These are phyloP conservation scores for Saccharomyces paradoxus DNA, from an alignment of 805 yeast genomes.

Conservation along the genomic window DNA sequence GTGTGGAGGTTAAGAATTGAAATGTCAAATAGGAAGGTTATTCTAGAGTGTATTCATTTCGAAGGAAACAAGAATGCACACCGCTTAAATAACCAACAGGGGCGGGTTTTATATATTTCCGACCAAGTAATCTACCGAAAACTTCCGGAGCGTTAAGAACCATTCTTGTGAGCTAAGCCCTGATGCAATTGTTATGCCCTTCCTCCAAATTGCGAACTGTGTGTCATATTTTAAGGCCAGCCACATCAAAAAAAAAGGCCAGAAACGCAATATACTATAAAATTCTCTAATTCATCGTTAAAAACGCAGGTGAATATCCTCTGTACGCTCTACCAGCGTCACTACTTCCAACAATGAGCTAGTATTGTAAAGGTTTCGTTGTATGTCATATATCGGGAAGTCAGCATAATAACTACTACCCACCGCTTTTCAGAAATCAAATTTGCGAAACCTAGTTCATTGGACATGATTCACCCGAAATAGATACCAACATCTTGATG, in stretches of 20 bases:
- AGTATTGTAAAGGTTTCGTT: background rate
- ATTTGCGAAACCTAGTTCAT: too few relatives aligned
- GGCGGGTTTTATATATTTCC: constrained; percentile 9
- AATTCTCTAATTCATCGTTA: constrained; percentile 7
- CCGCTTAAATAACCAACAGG: background rate
- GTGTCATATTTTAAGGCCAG: background rate
- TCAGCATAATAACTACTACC: too few relatives aligned
- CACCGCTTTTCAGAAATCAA: too few relatives aligned
- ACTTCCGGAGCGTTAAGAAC: constrained; percentile 3
- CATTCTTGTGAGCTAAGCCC: constrained; percentile 1
- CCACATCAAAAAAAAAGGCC: background rate
- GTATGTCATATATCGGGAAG: too few relatives aligned
- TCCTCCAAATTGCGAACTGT: constrained; percentile 6
- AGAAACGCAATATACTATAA: background rate
- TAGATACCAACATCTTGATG: constrained; percentile 6
- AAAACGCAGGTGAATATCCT: too few relatives aligned
- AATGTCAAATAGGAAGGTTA: background rate
- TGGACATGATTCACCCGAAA: constrained; percentile 6
- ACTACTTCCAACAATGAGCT: too few relatives aligned
- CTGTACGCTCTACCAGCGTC: too few relatives aligned
- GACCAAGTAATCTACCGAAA: constrained; percentile 8
- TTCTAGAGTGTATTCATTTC: background rate
- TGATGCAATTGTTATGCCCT: constrained; percentile 14
- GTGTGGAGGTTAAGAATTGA: background rate
- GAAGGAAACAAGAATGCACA: constrained; percentile 7